Base-by-base conservation (phyloP, 2,329 filamentous ascomycete species). In the Leptodontidium sp. region DNA sequence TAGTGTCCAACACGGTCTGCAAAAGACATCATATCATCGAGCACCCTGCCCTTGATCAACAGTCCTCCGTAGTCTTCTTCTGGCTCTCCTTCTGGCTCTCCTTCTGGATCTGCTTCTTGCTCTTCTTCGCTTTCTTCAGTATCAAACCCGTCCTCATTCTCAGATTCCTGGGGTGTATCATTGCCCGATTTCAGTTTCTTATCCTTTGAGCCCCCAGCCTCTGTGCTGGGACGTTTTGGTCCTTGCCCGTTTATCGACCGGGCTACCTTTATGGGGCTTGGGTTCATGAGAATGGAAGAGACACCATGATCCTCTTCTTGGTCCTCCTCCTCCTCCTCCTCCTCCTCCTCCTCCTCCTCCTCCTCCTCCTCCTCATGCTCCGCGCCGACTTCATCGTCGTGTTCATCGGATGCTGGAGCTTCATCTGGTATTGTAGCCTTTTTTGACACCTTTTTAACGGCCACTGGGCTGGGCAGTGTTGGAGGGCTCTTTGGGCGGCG, bases 261-360 rank as follows among this genome's bases (percentile, higher is more conserved):
- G 24, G n/a, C n/a, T 50, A 50, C 47, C 53, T 71, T 71, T 14
- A 67, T 15, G 1, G 70, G 72, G 50, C 68, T 69, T 9, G 70
- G 71, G 26, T 68, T 63, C 47, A 64, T 26, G 2, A 72, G 38
- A 11, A 68, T 68, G 15, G 63, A 65, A 14, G 26, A 64, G 4
- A 68, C 9, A 2, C 50, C 66, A 45, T 58, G 50, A 29, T 45
- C 29, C 6, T 38, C 52, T 52, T 47, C 2, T 26, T 35, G 38
- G n/a, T 53, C 21, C 15, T 32, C 50, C 11, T 26, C 40, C 15
- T 32, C 26, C 15, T 62, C 50, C 14, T 14, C n/a, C 26, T 50
- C n/a, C 47, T 50, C 47, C 15, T 62, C 50, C 14, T 14, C n/a
- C 26, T 53, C 21, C 15, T 32, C 50, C 11, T 26, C 40, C 15